Percentiles rank a stretch among this genome's conserved stretches.
These are phyloP conservation scores for Osmanthus fragrans DNA, from an alignment of 257 asterid genomes.

Conservation along the genomic window DNA sequence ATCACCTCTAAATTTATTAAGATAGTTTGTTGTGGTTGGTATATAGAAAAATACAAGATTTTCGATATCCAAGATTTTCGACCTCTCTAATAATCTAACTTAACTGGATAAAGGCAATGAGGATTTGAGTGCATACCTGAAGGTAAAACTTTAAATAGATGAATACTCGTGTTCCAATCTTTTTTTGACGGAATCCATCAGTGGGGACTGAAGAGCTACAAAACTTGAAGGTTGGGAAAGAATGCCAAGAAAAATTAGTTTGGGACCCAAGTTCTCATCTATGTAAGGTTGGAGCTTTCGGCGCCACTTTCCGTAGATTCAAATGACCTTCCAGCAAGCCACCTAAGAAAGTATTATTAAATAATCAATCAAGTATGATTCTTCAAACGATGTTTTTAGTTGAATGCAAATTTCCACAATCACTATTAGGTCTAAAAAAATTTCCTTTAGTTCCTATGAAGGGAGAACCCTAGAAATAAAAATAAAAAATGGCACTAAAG, in stretches of 20 bases:
- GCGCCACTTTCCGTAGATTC: background rate
- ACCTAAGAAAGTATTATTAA: background rate
- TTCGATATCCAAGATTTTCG: background rate
- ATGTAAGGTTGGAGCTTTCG: background rate
- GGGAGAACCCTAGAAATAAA: background rate
- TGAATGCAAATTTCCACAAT: background rate
- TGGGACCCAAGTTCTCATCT: background rate
- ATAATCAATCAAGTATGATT: background rate
- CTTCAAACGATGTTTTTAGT: background rate
- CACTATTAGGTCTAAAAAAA: background rate
- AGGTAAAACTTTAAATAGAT: background rate
- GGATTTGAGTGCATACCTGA: background rate
- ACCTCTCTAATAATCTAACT: background rate
- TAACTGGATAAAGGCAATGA: background rate
- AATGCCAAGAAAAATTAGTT: background rate
- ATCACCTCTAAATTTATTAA: background rate
- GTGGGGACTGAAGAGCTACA: background rate
- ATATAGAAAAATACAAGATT: background rate
- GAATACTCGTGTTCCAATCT: background rate
- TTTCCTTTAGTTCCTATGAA: background rate
- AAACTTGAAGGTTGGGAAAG: background rate
- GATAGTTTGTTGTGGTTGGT: background rate
- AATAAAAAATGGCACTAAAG: constrained; percentile 4
- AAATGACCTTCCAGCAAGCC: background rate
- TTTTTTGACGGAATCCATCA: background rate